Base-by-base conservation (phyloP, 116 monocot genomes). In the Phalaenopsis hybrid region DNA sequence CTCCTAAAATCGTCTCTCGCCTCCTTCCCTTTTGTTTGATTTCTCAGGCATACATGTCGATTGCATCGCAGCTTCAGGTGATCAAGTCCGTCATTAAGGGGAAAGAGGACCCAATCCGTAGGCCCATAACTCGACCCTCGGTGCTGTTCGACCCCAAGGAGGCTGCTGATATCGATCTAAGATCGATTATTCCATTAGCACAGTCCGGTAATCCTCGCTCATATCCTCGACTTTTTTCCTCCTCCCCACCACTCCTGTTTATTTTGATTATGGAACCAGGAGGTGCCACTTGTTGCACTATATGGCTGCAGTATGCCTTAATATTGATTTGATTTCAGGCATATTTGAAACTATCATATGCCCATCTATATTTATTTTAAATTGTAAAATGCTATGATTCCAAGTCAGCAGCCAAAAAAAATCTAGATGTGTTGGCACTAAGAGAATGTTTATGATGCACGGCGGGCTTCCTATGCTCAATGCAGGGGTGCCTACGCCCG, bases 161-260 rank as follows among this genome's bases (percentile, higher is more conserved):
- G 37, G 97, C 97, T n/a, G 92, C 97, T 41, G 97, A 97, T 69
- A 86, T 92, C 81, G 94, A 97, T 78, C 84, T 90, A 74, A 51
- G 85, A 45, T 77, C 91, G 16, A 91, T 97, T 79, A 89, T 97
- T 12, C 89, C 91, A 8, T 85, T 97, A n/a, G 91, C 97, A 16
- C 78, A 92, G 28, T 96, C 96, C 4, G 96, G 96, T 94, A 83
- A 63, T 11, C 58, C 1, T 74, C 73, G 7, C 43, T 55, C 61
- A 34, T 34, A 57, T 48, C 17, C 57, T 25, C 41, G 11, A 4
- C 55, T 46, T 48, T 4, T 79, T 10, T 34, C 16, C 13, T 52
- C 52, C 13, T 13, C 15, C 52, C 52, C 52, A 52, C 52, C 52
- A 52, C 52, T 52, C 52, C 10, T 52, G 15, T 52, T 52, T 52